Evolutionary conservation across 2,329 filamentous ascomycete genomes (phyloP).

Genomic region (Cladosporium austrohemisphaericum): DNA sequence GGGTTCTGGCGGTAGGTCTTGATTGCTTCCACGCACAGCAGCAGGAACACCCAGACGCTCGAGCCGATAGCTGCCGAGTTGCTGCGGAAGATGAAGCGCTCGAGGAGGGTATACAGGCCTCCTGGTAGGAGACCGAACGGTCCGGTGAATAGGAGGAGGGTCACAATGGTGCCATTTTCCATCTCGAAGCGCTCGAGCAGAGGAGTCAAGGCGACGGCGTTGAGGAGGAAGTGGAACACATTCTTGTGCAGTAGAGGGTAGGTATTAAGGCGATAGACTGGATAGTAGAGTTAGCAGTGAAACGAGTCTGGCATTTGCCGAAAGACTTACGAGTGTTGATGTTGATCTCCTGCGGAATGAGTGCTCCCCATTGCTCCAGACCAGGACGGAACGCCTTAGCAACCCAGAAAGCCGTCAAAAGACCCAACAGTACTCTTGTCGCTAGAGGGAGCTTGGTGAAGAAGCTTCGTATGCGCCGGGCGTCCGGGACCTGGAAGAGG

Average conservation of each 20-base stretch:
- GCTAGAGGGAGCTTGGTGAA: constrained; percentile 81
- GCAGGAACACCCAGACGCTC: constrained; percentile 88
- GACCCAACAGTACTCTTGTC: constrained; percentile 65
- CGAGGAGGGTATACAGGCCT: constrained; percentile 72
- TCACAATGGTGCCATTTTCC: constrained; percentile 85
- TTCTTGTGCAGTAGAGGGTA: constrained; percentile 83
- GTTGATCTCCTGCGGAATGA: constrained; percentile 73
- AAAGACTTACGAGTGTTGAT: constrained; percentile 63
- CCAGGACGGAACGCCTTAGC: constrained; percentile 65
- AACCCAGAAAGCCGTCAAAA: constrained; percentile 67
- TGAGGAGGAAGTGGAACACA: constrained; percentile 75
- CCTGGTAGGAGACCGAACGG: constrained; percentile 65
- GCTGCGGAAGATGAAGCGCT: constrained; percentile 65
- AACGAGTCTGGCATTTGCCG: background rate
- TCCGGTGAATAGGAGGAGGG: constrained; percentile 83
- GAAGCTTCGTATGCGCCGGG: constrained; percentile 72
- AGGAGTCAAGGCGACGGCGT: constrained; percentile 76
- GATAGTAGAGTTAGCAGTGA: constrained; percentile 11
- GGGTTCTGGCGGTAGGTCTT: constrained; percentile 81
- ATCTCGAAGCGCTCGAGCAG: constrained; percentile 89
- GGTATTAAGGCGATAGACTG: constrained; percentile 90
- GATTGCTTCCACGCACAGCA: constrained; percentile 80
- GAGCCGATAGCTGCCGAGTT: constrained; percentile 77
- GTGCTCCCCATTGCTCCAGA: constrained; percentile 72
- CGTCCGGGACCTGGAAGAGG: constrained; percentile 61